A percentile compares a stretch with the other conserved stretches of the same genome.
phyloP scores from a whole-genome alignment of 306 rosid genomes.

The Cicer bijugum region DNA sequence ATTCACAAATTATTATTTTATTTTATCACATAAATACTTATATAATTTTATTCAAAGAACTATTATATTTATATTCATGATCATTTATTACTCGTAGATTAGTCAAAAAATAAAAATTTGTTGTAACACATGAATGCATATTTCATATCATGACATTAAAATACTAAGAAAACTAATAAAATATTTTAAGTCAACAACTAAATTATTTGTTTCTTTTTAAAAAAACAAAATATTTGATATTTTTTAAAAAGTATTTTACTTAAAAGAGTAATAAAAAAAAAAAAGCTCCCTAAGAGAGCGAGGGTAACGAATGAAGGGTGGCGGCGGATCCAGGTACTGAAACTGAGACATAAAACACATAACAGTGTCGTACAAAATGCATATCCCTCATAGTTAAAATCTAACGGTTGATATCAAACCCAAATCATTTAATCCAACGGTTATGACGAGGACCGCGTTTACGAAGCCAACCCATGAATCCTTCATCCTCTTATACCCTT shows the following conservation, averaged over 20 bases:
- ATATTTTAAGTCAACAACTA: too few species aligned
- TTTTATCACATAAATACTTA: too few species aligned
- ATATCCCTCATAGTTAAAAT: slow-evolving; percentile 34
- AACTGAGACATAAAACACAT: slow-evolving; percentile 6
- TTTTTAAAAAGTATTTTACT: not conserved
- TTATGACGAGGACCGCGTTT: slow-evolving; percentile 55
- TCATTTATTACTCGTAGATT: too few species aligned
- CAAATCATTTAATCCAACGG: slow-evolving; percentile 55
- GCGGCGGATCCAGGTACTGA: slow-evolving; percentile 36
- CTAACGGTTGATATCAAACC: slow-evolving; percentile 50
- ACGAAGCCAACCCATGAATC: slow-evolving; percentile 64
- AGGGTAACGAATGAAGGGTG: slow-evolving; percentile 9
- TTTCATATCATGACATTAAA: too few species aligned
- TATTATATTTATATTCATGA: too few species aligned
- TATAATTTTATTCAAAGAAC: too few species aligned
- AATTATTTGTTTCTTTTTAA: too few species aligned
- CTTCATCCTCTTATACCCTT: slow-evolving; percentile 60
- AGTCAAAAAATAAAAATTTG: too few species aligned
- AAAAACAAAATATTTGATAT: too few species aligned
- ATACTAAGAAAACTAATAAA: too few species aligned
- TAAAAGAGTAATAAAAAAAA: not conserved
- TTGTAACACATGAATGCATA: too few species aligned
- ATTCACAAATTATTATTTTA: too few species aligned
- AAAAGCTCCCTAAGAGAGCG: slow-evolving; percentile 24
- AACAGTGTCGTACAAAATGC: not conserved